Evolutionary conservation across 192 early-diverging fungal genomes (phyloP).

Genomic region (Haplosporangium gracile): DNA sequence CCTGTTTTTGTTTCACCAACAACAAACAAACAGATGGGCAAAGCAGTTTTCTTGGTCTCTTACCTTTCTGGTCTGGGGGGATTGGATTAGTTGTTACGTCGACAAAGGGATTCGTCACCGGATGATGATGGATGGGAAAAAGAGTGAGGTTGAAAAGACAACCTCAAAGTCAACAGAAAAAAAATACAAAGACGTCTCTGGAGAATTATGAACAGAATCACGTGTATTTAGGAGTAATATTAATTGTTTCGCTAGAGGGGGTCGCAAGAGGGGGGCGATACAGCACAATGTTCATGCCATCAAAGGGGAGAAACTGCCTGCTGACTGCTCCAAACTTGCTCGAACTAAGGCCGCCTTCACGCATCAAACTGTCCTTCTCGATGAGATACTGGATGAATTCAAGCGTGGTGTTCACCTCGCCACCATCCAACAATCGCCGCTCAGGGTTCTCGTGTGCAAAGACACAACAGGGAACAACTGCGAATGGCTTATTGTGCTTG

Average conservation of each 20-base stretch:
- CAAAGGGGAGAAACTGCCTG: slow-evolving; percentile 47
- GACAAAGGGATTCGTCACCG: slow-evolving; percentile 29
- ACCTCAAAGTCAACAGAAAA: not conserved
- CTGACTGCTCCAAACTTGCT: not conserved
- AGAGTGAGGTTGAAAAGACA: not conserved
- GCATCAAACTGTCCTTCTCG: slow-evolving; percentile 43
- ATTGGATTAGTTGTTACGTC: slow-evolving; percentile 4
- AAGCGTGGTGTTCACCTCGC: slow-evolving; percentile 55
- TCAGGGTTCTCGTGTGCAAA: slow-evolving; percentile 67
- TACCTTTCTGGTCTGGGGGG: slow-evolving; percentile 12
- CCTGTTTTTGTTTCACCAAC: not conserved
- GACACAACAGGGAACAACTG: slow-evolving; percentile 60
- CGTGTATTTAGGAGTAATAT: not conserved
- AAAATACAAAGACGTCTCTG: not conserved
- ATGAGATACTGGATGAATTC: slow-evolving; percentile 60
- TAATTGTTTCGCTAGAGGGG: not conserved
- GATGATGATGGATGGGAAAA: not conserved
- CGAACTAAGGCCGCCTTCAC: not conserved
- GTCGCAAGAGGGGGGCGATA: not conserved
- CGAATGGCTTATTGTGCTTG: slow-evolving; percentile 63
- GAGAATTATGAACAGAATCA: fast-evolving
- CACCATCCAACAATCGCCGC: slow-evolving; percentile 47
- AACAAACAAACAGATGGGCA: not conserved
- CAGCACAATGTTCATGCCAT: slow-evolving; percentile 48
- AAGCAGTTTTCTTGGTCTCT: not conserved